phyloP scores from a whole-genome alignment of 345 rosid species.

The Moricandia moricandioides region DNA sequence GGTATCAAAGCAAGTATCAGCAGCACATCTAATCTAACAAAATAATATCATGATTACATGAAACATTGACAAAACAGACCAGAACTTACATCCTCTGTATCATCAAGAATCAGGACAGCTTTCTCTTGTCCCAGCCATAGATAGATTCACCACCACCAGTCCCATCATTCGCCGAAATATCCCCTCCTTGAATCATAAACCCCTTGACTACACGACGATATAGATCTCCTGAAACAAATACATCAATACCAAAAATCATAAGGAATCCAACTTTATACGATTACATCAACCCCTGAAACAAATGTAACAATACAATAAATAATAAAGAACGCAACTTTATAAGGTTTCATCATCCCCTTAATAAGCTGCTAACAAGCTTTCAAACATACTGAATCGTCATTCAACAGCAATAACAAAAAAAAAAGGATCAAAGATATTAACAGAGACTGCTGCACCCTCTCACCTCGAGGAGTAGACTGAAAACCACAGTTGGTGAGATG shows the following conservation, averaged over 20 bases:
- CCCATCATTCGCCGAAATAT: not conserved
- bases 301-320: not conserved
- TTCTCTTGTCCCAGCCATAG: not conserved
- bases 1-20: no score
- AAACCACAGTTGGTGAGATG: conserved; percentile 89
- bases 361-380: not conserved
- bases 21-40: no score
- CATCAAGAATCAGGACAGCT: not conserved
- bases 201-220: not conserved
- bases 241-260: not conserved
- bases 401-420: not conserved
- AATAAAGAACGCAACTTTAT: not conserved
- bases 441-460: conserved; percentile 15
- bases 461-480: conserved; percentile 76
- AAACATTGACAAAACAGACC: no score
- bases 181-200: not conserved
- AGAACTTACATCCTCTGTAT: not conserved
- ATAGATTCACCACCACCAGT: not conserved
- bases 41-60: no score
- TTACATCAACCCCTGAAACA: not conserved
- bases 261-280: not conserved
- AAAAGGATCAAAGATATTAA: not conserved
- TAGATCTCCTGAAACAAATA: not conserved
- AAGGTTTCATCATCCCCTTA: not conserved
- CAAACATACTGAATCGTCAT: not conserved